Percentiles rank a stretch among this genome's conserved stretches.
Evolutionary conservation across 2,329 filamentous ascomycete species (phyloP).

Genomic region (Colletotrichum navitas): DNA sequence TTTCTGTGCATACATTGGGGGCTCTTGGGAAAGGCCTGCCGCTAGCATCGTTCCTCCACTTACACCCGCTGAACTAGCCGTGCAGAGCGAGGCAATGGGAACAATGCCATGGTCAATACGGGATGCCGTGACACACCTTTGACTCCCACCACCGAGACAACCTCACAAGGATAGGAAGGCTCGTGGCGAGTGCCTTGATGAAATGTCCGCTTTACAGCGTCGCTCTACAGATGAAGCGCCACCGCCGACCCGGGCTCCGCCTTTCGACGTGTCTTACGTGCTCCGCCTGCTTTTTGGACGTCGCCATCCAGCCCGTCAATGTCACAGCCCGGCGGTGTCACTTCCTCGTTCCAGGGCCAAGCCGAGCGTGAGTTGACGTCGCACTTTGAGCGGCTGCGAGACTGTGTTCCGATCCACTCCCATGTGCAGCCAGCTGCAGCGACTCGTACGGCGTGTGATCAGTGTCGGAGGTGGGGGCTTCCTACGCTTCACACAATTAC

Average conservation of each 20-base stretch:
- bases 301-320: slow-evolving; percentile 11
- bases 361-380: slow-evolving; percentile 16
- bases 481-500: not conserved
- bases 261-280: not conserved
- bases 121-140: not conserved
- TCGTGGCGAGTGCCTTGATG: not conserved
- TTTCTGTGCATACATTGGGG: slow-evolving; percentile 17
- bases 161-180: slow-evolving; percentile 19
- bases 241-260: slow-evolving; percentile 5
- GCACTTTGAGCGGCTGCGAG: slow-evolving; percentile 19
- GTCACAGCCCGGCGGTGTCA: slow-evolving; percentile 23
- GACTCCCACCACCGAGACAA: slow-evolving; percentile 31
- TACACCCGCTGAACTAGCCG: slow-evolving; percentile 15
- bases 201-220: slow-evolving; percentile 2
- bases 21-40: not conserved
- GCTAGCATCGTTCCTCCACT: slow-evolving; percentile 23
- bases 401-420: slow-evolving; percentile 20
- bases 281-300: not conserved
- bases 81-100: not conserved
- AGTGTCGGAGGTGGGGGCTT: slow-evolving; percentile 5
- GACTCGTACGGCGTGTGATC: slow-evolving; percentile 18
- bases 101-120: slow-evolving; percentile 18
- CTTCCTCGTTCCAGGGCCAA: slow-evolving; percentile 28
- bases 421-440: slow-evolving; percentile 38
- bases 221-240: slow-evolving; percentile 12